Evolutionary conservation across 345 rosid genomes (phyloP).

Genomic region (Eucalyptus pumila): DNA sequence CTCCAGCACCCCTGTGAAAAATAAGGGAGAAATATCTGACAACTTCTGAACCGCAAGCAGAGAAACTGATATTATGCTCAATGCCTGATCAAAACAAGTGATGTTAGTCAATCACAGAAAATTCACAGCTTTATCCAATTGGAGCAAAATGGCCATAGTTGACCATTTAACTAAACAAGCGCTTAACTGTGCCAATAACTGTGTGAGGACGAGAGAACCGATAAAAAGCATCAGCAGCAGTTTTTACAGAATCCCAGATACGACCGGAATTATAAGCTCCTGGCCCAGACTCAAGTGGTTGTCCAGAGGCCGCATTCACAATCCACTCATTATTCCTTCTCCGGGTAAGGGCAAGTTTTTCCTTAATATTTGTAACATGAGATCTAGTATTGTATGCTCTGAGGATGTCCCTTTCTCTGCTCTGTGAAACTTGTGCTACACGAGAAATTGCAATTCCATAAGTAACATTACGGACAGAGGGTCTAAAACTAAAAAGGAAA

Average conservation of each 20-base stretch:
- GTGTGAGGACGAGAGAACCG: conserved; percentile 95
- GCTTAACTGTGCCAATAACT: conserved; percentile 92
- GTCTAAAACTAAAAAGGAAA: background rate
- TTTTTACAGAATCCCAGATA: conserved; percentile 16
- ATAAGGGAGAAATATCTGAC: conserved; percentile 66
- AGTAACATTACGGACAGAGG: background rate
- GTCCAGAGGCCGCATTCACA: conserved; percentile 48
- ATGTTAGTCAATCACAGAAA: background rate
- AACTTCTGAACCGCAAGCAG: conserved; percentile 73
- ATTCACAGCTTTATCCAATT: background rate
- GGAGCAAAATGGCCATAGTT: background rate
- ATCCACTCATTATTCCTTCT: conserved; percentile 12
- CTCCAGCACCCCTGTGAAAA: conserved; percentile 68
- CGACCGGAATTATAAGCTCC: conserved; percentile 28
- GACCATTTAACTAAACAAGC: background rate
- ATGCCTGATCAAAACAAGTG: conserved; percentile 31
- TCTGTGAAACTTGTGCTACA: conserved; percentile 18
- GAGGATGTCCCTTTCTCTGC: conserved; percentile 12
- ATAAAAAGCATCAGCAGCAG: conserved; percentile 61
- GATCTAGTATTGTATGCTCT: conserved; percentile 3
- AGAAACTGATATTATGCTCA: conserved; percentile 91
- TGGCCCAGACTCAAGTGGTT: conserved; percentile 40
- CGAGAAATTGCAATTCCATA: background rate
- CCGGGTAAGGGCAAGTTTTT: conserved; percentile 1
- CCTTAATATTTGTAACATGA: background rate